Evolutionary conservation across 805 yeast species (phyloP).

Genomic region (Wickerhamomyces sydowiorum): DNA sequence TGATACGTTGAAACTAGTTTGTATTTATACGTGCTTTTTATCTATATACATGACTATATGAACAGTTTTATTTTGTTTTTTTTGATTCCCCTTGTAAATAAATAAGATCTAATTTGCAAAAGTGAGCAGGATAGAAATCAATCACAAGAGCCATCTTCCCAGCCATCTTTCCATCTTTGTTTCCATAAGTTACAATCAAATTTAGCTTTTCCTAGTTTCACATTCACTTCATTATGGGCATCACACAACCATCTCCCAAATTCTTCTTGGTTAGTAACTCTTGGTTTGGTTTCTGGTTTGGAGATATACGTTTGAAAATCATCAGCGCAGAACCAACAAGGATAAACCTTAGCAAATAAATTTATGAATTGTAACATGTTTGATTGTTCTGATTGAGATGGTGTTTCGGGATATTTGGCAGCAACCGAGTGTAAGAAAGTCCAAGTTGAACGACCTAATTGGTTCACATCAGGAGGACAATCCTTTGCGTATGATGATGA

Average conservation of each 20-base stretch:
- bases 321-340: conserved; percentile 90
- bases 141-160: conserved; percentile 59
- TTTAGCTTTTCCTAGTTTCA: conserved; percentile 74
- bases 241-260: conserved; percentile 90
- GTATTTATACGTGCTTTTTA: neutral
- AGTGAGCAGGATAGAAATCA: conserved; percentile 11
- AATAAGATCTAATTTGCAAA: no score
- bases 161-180: conserved; percentile 92
- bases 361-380: conserved; percentile 68
- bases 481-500: conserved; percentile 33
- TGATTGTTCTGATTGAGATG: conserved; percentile 53
- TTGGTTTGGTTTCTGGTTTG: conserved; percentile 42
- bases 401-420: conserved; percentile 76
- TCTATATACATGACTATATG: neutral
- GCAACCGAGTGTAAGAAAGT: conserved; percentile 86
- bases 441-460: conserved; percentile 86
- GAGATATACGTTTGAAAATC: conserved; percentile 67
- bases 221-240: conserved; percentile 93
- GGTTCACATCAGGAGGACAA: conserved; percentile 83
- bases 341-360: conserved; percentile 76
- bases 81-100: no score
- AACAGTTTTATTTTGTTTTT: neutral
- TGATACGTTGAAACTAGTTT: neutral
- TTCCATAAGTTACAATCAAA: conserved; percentile 91
- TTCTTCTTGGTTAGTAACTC: conserved; percentile 62